Conservation (phyloP, 768 basidiomycete genomes). For the Tricholoma terreum region DNA sequence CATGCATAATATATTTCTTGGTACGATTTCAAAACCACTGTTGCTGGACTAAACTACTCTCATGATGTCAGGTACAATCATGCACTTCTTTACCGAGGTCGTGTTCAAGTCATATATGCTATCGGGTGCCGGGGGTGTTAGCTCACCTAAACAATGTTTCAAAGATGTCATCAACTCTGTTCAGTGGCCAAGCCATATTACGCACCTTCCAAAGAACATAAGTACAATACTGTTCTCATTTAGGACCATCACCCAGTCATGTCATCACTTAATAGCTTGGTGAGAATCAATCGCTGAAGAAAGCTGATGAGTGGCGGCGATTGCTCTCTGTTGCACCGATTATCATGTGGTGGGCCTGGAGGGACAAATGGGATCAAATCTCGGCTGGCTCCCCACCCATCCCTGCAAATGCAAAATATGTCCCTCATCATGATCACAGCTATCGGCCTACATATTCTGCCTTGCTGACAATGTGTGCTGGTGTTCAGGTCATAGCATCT, state of each 20-base stretch:
- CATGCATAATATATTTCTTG: conserved; percentile 24
- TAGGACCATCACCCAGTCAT: too few species aligned
- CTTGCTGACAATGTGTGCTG: conserved; percentile 17
- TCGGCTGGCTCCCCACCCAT: conserved; percentile 9
- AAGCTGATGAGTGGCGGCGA: conserved; percentile 27
- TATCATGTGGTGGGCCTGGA: conserved; percentile 24
- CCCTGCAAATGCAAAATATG: conserved; percentile 7
- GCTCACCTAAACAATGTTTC: conserved; percentile 15
- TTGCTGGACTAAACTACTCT: too few species aligned
- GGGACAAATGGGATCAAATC: conserved; percentile 16
- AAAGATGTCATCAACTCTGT: conserved; percentile 20
- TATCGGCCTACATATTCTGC: conserved; percentile 14
- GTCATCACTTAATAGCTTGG: conserved; percentile 18
- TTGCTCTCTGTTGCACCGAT: conserved; percentile 20
- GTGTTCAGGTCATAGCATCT: conserved; percentile 14
- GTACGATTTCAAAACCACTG: too few species aligned
- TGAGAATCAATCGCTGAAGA: conserved; percentile 25
- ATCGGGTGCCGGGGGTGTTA: conserved; percentile 13
- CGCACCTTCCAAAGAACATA: conserved; percentile 27
- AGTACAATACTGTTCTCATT: conserved; percentile 3
- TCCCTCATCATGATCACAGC: neutral
- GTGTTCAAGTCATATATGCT: conserved; percentile 18
- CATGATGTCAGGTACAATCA: conserved; percentile 11
- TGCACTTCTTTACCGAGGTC: conserved; percentile 14
- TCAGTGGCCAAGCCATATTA: conserved; percentile 25